Evolutionary conservation across 2,329 filamentous ascomycete genomes (phyloP).

Genomic region (Alternaria tenuissima): DNA sequence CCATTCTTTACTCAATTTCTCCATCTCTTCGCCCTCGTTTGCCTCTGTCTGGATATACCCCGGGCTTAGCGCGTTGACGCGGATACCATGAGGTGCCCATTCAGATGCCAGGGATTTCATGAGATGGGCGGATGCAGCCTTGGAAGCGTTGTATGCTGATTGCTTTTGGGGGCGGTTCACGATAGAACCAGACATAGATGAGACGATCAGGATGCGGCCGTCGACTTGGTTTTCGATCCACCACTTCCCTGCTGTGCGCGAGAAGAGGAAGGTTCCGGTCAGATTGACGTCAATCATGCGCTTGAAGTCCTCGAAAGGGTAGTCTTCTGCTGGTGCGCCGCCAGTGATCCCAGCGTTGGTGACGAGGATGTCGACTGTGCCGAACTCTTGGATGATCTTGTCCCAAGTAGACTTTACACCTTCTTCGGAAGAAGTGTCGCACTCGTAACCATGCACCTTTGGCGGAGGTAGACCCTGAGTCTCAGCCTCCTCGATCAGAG

Average conservation of each 20-base stretch:
- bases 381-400: conserved; percentile 43
- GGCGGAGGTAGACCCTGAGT: conserved; percentile 20
- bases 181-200: conserved; percentile 65
- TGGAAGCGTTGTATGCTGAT: conserved; percentile 83
- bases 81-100: conserved; percentile 80
- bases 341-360: conserved; percentile 54
- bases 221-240: conserved; percentile 78
- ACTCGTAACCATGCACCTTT: conserved; percentile 50
- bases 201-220: conserved; percentile 77
- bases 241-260: conserved; percentile 60
- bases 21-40: conserved; percentile 53
- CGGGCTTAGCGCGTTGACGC: conserved; percentile 83
- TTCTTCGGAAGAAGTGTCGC: conserved; percentile 51
- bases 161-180: conserved; percentile 73
- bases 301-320: conserved; percentile 79
- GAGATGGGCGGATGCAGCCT: conserved; percentile 62
- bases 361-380: conserved; percentile 51
- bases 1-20: conserved; percentile 38
- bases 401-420: conserved; percentile 49
- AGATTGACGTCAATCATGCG: conserved; percentile 84
- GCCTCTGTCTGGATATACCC: conserved; percentile 86
- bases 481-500: conserved; percentile 18
- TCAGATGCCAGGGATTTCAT: conserved; percentile 82
- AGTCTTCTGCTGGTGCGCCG: conserved; percentile 72
- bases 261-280: conserved; percentile 79